Percentiles rank a stretch among this genome's conserved stretches.
These are phyloP conservation scores for Volvox reticuliferus DNA, from an alignment of 139 green algal species.

Conservation along the genomic window DNA sequence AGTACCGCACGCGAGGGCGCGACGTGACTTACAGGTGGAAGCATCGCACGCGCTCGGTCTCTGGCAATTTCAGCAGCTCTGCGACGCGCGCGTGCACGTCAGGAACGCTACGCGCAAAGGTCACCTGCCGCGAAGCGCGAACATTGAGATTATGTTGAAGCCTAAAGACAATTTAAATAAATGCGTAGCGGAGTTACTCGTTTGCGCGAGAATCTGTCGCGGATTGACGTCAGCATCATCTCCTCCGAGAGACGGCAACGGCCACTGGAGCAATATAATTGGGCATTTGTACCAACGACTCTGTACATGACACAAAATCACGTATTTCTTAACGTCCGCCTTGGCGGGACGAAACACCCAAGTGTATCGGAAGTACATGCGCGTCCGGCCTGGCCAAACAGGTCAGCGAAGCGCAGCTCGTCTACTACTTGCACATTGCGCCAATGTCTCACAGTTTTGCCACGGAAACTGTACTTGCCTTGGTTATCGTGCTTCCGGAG, in stretches of 20 bases:
- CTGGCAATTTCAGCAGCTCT: slow-evolving; percentile 36
- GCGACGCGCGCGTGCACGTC: slow-evolving; percentile 36
- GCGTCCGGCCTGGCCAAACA: too few relatives aligned
- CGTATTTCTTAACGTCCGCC: too few relatives aligned
- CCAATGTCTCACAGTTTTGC: not conserved
- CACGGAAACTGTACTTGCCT: not conserved
- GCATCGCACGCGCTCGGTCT: slow-evolving; percentile 39
- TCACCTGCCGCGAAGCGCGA: not conserved
- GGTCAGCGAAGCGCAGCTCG: too few relatives aligned
- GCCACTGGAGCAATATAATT: too few relatives aligned
- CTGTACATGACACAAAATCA: too few relatives aligned
- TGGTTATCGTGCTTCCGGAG: not conserved
- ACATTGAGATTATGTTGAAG: not conserved
- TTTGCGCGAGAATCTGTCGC: not conserved
- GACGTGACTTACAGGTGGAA: slow-evolving; percentile 40
- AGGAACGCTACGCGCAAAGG: not conserved
- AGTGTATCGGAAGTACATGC: not conserved
- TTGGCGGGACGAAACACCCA: not conserved
- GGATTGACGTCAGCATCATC: not conserved
- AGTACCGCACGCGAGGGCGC: too few relatives aligned
- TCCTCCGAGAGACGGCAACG: too few relatives aligned
- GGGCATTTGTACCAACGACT: too few relatives aligned
- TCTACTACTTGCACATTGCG: not conserved
- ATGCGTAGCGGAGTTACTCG: not conserved
- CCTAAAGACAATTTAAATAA: not conserved